Evolutionary conservation across 2,329 filamentous ascomycete genomes (phyloP), one percentile per base, ranked within the genome.

Genomic region (Ophiostoma piceae): DNA sequence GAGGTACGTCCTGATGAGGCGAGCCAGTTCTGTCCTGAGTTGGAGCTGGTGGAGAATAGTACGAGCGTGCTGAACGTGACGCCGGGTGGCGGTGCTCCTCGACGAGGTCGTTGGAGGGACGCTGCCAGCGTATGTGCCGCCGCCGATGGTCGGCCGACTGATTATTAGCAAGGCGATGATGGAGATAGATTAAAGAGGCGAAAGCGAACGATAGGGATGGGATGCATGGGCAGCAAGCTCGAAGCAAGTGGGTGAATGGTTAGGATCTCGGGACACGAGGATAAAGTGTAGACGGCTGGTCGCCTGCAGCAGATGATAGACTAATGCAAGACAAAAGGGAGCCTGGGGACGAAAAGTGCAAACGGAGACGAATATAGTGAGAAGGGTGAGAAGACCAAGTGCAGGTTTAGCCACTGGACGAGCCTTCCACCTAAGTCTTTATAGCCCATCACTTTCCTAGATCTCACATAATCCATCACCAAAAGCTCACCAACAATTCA

Each of bases 131-230:
- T 22, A 67, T 51, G 11, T 65, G 32, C n/a, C 64, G 67, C 64
- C 43, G 67, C 6, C 67, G 54, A 51, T 41, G 54, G 54, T 70
- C 41, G 68, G 69, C 69, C 65, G 71, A 71, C 71, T 71, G 32
- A 14, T 22, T 39, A 39, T 65, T 39, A 65, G 62, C n/a, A 3
- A 65, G 62, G 14, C 19, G 26, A 39, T 39, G 14, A 32, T 16
- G 5, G 26, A 7, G 14, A n/a, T 7, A 2, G 26, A 62, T 26
- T 3, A 57, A 26, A 29, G 22, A 57, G 51, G 12, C 5, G 47
- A 3, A 57, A 57, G n/a, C 16, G 19, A 47, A 47, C 19, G 16
- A 47, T 16, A 7, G 43, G 7, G 43, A 19, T 8, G 26, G 26
- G 51, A 26, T 62, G 57, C 3, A n/a, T 57, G n/a, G 26, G 12